A percentile compares a stretch with the other conserved stretches of the same genome.
Evolutionary conservation across 306 rosid species (phyloP).

Genomic region (Fagus crenata): DNA sequence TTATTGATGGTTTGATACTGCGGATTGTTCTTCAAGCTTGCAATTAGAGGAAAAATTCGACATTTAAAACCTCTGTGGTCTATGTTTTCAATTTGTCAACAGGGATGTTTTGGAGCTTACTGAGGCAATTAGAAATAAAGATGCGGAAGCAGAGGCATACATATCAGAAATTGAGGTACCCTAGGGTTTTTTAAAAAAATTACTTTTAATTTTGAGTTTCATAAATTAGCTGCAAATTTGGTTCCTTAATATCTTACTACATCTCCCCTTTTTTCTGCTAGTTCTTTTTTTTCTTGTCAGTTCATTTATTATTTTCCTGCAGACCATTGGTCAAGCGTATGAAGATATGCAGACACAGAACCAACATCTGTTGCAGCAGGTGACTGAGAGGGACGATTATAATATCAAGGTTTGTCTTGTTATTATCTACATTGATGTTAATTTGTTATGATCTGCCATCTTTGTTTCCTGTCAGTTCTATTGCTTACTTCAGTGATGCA

Average conservation of each 20-base stretch:
- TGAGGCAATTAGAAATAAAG: slow-evolving; percentile 83
- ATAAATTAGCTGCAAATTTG: slow-evolving; percentile 1
- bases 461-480: slow-evolving; percentile 10
- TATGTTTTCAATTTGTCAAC: slow-evolving; percentile 31
- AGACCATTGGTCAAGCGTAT: slow-evolving; percentile 98
- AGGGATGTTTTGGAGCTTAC: slow-evolving; percentile 78
- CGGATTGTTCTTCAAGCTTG: neutral
- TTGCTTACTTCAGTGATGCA: slow-evolving; percentile 8
- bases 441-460: slow-evolving; percentile 6
- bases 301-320: slow-evolving; percentile 33
- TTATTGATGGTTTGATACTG: neutral
- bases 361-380: slow-evolving; percentile 84
- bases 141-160: slow-evolving; percentile 79
- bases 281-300: neutral
- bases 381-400: slow-evolving; percentile 93
- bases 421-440: slow-evolving; percentile 23
- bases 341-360: slow-evolving; percentile 99
- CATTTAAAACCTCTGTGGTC: neutral
- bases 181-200: slow-evolving; percentile 10
- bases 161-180: slow-evolving; percentile 95
- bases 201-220: neutral
- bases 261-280: slow-evolving; percentile 14
- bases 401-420: slow-evolving; percentile 70
- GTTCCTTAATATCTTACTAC: slow-evolving; percentile 9
- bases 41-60: neutral